phyloP scores from a whole-genome alignment of 2,329 filamentous ascomycete genomes.

The Fusarium nanum region DNA sequence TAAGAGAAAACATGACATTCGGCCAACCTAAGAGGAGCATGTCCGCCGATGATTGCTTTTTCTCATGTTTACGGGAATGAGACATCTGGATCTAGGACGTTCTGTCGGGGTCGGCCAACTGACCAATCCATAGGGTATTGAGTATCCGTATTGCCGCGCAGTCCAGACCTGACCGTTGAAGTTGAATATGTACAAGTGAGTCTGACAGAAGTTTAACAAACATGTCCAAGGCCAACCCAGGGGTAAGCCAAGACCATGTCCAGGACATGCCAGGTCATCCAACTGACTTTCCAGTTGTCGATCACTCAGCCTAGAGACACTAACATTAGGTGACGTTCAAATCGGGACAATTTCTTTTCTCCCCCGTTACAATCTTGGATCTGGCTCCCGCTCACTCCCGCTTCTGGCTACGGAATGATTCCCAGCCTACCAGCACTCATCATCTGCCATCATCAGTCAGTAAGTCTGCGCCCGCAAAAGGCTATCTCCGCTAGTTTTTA shows the following conservation, averaged over 20 bases:
- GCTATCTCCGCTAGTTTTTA: background rate
- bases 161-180: slow-evolving; percentile 14
- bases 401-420: slow-evolving; percentile 15
- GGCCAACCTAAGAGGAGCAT: slow-evolving; percentile 2
- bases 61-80: slow-evolving; percentile 2
- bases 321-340: slow-evolving; percentile 13
- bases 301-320: background rate
- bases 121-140: background rate
- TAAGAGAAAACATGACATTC: slow-evolving; percentile 18
- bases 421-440: slow-evolving; percentile 10
- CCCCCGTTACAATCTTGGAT: slow-evolving; percentile 17
- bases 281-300: background rate
- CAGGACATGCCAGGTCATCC: background rate
- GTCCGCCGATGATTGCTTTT: background rate
- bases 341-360: slow-evolving; percentile 19
- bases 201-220: slow-evolving; percentile 11
- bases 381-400: slow-evolving; percentile 34
- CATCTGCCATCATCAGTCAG: slow-evolving; percentile 15
- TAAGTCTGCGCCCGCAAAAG: slow-evolving; percentile 8
- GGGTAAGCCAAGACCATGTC: background rate
- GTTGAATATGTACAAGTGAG: slow-evolving; percentile 12
- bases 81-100: background rate
- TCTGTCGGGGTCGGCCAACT: slow-evolving; percentile 9
- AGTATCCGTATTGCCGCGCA: background rate
- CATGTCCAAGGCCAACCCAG: background rate